Base-by-base conservation (phyloP, 1,139 yeast genomes). In the Hemisphaericaspora lyxosophila region DNA sequence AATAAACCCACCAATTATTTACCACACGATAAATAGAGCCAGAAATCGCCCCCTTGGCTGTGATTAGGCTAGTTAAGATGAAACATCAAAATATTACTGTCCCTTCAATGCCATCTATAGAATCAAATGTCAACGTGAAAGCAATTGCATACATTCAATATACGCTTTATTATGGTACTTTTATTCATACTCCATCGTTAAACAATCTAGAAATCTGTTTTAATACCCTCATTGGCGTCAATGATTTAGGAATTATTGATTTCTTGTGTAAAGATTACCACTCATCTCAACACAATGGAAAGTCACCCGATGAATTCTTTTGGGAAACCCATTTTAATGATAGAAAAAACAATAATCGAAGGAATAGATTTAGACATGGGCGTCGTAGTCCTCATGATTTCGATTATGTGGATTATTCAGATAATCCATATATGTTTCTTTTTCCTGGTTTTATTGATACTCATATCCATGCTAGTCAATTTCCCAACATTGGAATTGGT, bases 381-480 rank as follows among this genome's bases (percentile, higher is more conserved):
- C 9, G 36, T 26, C 20, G 37, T 27, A n/a, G 39, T 13, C 9
- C 35, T 26, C 40, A 50, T 34, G n/a, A 15, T 5, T 53, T 64
- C 42, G 54, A 55, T 11, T 63, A 44, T 41, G 50, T 64, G 5
- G 70, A 67, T 43, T 50, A 53, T 30, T 55, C 63, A n/a, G 41
- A 50, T 7, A 57, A 59, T 26, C 53, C 60, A 15, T 33, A 33
- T 14, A 46, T 62, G 36, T 89, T 90, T 57, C 78, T 84, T 51
- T 79, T 87, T 53, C 98, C 98, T 0, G 98, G 98, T 1, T 89
- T 92, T 51, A 68, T 92, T 11, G 98, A 92, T 55, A 89, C 97
- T 2, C 98, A 92, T 57, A 88, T 89, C 44, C 98, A 92, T 59
- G 97, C 97, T 0, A 85, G 97, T 4, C 98, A 92, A 62, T 92